Evolutionary conservation across 495 filamentous ascomycete genomes (phyloP), one percentile per base, ranked within the genome.

Genomic region (Tirmania nivea): DNA sequence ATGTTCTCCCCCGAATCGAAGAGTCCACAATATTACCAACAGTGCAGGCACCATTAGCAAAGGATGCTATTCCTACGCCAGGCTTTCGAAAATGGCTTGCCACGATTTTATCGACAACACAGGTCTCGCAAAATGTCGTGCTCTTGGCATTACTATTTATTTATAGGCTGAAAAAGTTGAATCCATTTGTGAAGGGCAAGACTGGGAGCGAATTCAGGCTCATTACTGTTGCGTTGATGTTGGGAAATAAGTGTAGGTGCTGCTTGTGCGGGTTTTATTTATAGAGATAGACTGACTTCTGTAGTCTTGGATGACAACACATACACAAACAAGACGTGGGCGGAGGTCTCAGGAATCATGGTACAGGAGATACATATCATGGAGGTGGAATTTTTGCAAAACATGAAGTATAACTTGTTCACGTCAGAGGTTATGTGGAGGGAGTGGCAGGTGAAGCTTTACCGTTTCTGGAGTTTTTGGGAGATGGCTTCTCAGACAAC

Each of bases 311-410:
- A 99, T 64, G 92, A 99, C 63, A 99, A 96, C 66, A 96, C 92
- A 1, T 99, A 96, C 68, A 96, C 92, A 52, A 99, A 99, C 72
- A 94, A 96, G 72, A 96, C 92, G 1, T 99, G 92, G 92, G 90
- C 92, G 12, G 92, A 99, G 60, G 92, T 99, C 47, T 95, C 92
- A 21, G 81, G 85, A 16, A 94, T 99, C 55, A 81, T 83, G 4
- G 92, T 96, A 11, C 78, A 78, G 52, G 92, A 99, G 67, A 93
- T 99, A 45, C 92, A 99, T 63, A 79, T 95, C 39, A 99, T 99
- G 92, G 92, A 99, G 65, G 92, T 99, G 0, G 92, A 99, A 66
- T 99, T 99, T 61, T 73, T 99, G 54, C 94, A 90, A 72, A 96
- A 99, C 64, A 90, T 99, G 78, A 78, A 87, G 60, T 99, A 99